Evolutionary conservation across 2,329 filamentous ascomycete species (phyloP), one percentile per base, ranked within the genome.

Genomic region (Dactylellina leptospora): DNA sequence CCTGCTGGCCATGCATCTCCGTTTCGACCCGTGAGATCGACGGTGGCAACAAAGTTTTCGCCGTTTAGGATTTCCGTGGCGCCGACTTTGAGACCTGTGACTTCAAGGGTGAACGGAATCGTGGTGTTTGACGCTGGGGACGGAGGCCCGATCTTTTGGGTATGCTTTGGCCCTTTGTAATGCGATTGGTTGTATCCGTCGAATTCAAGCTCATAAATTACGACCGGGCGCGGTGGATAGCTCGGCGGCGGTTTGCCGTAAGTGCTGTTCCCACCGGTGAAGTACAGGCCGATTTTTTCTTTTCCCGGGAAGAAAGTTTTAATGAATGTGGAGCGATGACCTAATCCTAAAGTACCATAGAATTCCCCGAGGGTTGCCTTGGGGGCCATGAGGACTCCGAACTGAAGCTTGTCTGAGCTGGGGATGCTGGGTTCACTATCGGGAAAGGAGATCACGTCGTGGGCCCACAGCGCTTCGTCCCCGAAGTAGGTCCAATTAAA

Each of bases 271-370:
- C 61, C 51, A 22, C 59, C 59, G 4, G 42, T 47, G 23, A 22
- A 42, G 16, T 56, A 66, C 20, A 56, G 33, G 18, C 61, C 61
- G 22, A 66, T 38, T 23, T 66, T 50, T 13, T 48, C 28, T 4
- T 66, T 56, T 4, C 44, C 42, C 13, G 61, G 61, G 30, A 66
- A 66, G 51, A 66, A 56, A 44, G 61, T 66, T 4, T 58, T 13
- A 13, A 66, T 16, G 18, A 56, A 66, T 3, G 61, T 66, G 0
- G 61, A 66, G 23, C 36, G 23, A 4, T 50, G n/a, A 6, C 61
- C 61, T 11, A 66, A 18, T 4, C 50, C 61, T 20, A 66, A 30
- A 8, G 51, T 63, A 10, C 48, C 36, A n/a, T 28, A 33, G 6
- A 33, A 13, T 33, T 6, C 13, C 30, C 30, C 30, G 6, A 33